Conservation (phyloP, 2,329 filamentous ascomycete species). For the Podosphaera leucotricha region DNA sequence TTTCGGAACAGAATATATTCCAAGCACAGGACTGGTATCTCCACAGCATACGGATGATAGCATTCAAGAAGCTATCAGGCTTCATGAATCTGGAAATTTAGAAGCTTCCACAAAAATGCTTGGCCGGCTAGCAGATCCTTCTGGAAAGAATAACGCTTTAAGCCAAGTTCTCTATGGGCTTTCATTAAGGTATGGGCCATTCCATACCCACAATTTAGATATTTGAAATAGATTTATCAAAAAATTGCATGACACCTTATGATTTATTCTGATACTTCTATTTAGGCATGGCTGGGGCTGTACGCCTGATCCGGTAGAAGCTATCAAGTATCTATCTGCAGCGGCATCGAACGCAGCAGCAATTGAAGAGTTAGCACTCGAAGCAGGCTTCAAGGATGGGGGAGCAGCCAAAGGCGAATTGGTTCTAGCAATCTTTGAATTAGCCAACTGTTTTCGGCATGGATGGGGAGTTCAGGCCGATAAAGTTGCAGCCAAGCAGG, state of each 20-base stretch:
- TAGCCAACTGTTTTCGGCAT: constrained; percentile 79
- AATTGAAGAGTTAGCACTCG: constrained; percentile 64
- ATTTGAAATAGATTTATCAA: too few species aligned
- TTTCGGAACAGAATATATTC: constrained; percentile 7
- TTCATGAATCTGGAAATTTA: constrained; percentile 71
- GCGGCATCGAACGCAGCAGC: constrained; percentile 77
- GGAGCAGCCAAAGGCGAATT: constrained; percentile 90
- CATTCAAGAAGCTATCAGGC: constrained; percentile 84
- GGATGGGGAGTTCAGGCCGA: constrained; percentile 85
- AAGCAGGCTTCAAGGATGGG: constrained; percentile 75
- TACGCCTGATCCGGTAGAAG: constrained; percentile 42
- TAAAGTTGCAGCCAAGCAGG: constrained; percentile 56
- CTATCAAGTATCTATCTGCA: constrained; percentile 63
- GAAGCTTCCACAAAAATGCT: constrained; percentile 68
- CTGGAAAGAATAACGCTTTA: constrained; percentile 72
- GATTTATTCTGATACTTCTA: constrained; percentile 2
- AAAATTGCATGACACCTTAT: not conserved
- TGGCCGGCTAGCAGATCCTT: constrained; percentile 56
- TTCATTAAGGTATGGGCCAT: constrained; percentile 44
- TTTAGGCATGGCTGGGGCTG: constrained; percentile 83
- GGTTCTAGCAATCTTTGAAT: constrained; percentile 85
- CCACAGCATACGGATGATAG: constrained; percentile 35
- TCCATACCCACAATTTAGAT: too few species aligned
- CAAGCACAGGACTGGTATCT: constrained; percentile 18
- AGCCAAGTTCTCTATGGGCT: constrained; percentile 92